Percentiles rank a stretch among this genome's conserved stretches.
Evolutionary conservation across 1,284 basidiomycete genomes (phyloP).

Genomic region (Stygiomarasmius scandens): DNA sequence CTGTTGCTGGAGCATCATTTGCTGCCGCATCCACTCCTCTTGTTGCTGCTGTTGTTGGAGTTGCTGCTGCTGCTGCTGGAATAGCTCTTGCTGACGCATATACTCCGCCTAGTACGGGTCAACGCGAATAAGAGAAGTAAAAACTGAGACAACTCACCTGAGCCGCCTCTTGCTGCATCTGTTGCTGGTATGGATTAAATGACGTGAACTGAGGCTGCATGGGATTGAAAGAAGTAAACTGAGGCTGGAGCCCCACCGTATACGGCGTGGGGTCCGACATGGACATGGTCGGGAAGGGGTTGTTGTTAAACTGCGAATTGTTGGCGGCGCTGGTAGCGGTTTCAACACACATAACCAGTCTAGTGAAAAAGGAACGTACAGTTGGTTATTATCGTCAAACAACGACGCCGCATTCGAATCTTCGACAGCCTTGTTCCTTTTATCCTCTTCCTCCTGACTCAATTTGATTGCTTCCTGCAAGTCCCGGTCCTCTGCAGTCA

Average conservation of each 20-base stretch:
- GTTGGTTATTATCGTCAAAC: conserved; percentile 85
- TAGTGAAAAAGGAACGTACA: conserved; percentile 43
- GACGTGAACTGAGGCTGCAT: conserved; percentile 72
- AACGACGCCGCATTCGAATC: conserved; percentile 76
- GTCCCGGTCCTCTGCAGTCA: conserved; percentile 76
- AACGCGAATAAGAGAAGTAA: conserved; percentile 6
- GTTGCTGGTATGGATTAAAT: conserved; percentile 96
- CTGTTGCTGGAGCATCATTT: conserved; percentile 60
- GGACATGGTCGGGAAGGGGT: conserved; percentile 65
- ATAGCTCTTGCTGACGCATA: conserved; percentile 73
- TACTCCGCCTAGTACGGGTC: conserved; percentile 59
- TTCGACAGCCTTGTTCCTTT: conserved; percentile 69
- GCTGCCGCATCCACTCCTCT: conserved; percentile 70
- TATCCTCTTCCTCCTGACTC: conserved; percentile 87
- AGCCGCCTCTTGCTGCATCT: conserved; percentile 85
- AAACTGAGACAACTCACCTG: conserved; percentile 47
- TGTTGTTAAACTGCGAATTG: conserved; percentile 37
- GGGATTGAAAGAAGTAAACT: conserved; percentile 44
- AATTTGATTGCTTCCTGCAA: conserved; percentile 77
- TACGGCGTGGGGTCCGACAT: conserved; percentile 68
- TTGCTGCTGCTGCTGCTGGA: conserved; percentile 55
- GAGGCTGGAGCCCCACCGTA: conserved; percentile 60
- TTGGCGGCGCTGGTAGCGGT: conserved; percentile 27
- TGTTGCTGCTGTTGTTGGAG: conserved; percentile 59
- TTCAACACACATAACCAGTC: conserved; percentile 5